Evolutionary conservation across 768 basidiomycete genomes (phyloP).

Genomic region (Plicaturopsis crispa): DNA sequence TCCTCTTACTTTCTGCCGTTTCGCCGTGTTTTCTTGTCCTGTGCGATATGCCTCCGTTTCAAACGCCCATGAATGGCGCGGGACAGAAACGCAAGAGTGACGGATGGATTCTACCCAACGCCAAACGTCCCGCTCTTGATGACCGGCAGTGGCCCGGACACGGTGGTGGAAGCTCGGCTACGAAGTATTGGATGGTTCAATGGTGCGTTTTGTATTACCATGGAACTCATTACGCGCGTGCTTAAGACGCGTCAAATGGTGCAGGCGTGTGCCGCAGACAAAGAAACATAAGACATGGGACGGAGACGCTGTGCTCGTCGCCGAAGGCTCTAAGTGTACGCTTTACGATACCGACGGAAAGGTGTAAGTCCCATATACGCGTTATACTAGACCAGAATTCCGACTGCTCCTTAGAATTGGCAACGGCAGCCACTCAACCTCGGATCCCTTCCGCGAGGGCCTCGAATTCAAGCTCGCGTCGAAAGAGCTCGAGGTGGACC

Average conservation of each 20-base stretch:
- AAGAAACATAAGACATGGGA: slow-evolving; percentile 93
- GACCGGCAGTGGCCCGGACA: no score
- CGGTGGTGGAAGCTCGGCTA: slow-evolving; percentile 9
- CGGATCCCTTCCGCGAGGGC: slow-evolving; percentile 17
- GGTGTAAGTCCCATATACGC: slow-evolving; percentile 34
- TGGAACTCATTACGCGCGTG: neutral
- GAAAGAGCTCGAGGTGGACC: slow-evolving; percentile 64
- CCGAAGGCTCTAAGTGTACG: slow-evolving; percentile 30
- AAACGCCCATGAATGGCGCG: slow-evolving; percentile 14
- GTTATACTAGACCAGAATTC: slow-evolving; percentile 1
- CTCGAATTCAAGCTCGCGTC: slow-evolving; percentile 34
- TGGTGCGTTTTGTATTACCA: slow-evolving; percentile 37
- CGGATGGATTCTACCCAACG: no score
- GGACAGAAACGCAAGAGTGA: slow-evolving; percentile 32
- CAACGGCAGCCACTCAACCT: slow-evolving; percentile 37
- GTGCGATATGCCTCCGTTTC: slow-evolving; percentile 27
- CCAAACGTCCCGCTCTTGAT: no score
- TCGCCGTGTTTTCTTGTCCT: no score
- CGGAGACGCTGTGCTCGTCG: slow-evolving; percentile 64
- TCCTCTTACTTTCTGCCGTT: no score
- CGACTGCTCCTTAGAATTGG: slow-evolving; percentile 33
- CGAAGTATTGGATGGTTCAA: slow-evolving; percentile 70
- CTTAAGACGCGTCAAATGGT: slow-evolving; percentile 1
- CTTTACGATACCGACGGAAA: slow-evolving; percentile 61
- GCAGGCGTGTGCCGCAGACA: slow-evolving; percentile 59